These are phyloP conservation scores for Brettanomyces bruxellensis DNA, from an alignment of 805 yeast genomes.

Conservation along the genomic window DNA sequence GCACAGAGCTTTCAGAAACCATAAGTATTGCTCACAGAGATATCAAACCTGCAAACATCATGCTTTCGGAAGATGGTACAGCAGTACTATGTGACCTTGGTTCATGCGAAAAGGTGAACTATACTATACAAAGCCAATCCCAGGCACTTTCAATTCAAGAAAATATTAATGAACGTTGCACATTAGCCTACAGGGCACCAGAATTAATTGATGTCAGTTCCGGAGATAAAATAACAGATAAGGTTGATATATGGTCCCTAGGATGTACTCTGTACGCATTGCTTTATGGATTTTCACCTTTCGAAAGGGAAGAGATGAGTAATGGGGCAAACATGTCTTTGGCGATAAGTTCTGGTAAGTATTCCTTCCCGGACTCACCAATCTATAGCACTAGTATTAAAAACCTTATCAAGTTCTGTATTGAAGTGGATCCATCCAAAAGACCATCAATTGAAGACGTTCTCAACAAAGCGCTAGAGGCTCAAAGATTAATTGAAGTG, in stretches of 20 bases:
- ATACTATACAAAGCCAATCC: slow-evolving; percentile 45
- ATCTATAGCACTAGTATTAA: slow-evolving; percentile 48
- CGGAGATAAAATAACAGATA: slow-evolving; percentile 56
- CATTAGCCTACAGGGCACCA: slow-evolving; percentile 84
- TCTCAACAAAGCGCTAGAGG: slow-evolving; percentile 37
- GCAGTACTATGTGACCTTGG: slow-evolving; percentile 85
- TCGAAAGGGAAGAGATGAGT: slow-evolving; percentile 71
- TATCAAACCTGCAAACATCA: slow-evolving; percentile 81
- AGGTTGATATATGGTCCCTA: slow-evolving; percentile 83
- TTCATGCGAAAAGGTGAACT: slow-evolving; percentile 58
- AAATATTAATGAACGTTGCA: slow-evolving; percentile 74
- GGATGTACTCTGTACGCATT: slow-evolving; percentile 78
- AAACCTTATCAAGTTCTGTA: slow-evolving; percentile 48
- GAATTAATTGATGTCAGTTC: slow-evolving; percentile 74
- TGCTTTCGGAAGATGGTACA: slow-evolving; percentile 63
- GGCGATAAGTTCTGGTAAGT: slow-evolving; percentile 66
- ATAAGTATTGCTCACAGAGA: slow-evolving; percentile 80
- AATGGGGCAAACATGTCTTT: slow-evolving; percentile 75
- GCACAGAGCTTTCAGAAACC: slow-evolving; percentile 46
- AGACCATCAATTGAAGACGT: slow-evolving; percentile 62
- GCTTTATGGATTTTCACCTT: slow-evolving; percentile 76
- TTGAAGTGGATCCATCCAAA: slow-evolving; percentile 47
- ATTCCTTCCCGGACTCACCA: slow-evolving; percentile 43
- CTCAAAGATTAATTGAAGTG: slow-evolving; percentile 16
- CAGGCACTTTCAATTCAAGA: slow-evolving; percentile 75